Conservation (phyloP, 2,329 filamentous ascomycete genomes). For the Neodidymelliopsis sp. region DNA sequence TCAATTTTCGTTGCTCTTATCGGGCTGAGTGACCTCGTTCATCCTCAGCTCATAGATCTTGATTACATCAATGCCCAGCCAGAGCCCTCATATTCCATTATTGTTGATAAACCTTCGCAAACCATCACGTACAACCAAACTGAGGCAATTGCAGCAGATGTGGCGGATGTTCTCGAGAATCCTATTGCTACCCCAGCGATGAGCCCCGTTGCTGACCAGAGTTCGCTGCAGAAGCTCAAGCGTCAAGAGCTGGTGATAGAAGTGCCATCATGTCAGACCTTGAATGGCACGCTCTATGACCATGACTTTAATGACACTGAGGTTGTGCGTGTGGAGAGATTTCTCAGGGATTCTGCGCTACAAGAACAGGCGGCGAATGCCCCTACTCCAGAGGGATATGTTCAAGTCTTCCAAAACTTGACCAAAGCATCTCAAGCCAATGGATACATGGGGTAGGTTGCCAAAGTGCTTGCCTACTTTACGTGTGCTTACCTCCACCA, state of each 20-base stretch:
- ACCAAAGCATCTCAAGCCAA: neutral
- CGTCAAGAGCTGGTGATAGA: neutral
- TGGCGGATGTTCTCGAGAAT: neutral
- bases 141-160: neutral
- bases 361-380: neutral
- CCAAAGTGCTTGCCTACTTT: neutral
- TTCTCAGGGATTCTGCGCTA: neutral
- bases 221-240: neutral
- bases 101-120: neutral
- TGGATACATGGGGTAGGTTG: conserved; percentile 3
- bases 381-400: neutral
- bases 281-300: neutral
- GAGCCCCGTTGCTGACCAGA: neutral
- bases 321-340: neutral
- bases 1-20: neutral
- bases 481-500: neutral
- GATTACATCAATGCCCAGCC: neutral
- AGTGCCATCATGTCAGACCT: neutral
- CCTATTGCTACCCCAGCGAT: neutral
- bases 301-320: neutral
- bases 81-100: neutral
- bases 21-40: neutral
- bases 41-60: neutral
- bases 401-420: neutral
- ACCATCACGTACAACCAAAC: neutral